Percentiles rank a stretch among this genome's conserved stretches.
Evolutionary conservation across 1,284 basidiomycete genomes (phyloP).

Genomic region (Ustilago esculenta): DNA sequence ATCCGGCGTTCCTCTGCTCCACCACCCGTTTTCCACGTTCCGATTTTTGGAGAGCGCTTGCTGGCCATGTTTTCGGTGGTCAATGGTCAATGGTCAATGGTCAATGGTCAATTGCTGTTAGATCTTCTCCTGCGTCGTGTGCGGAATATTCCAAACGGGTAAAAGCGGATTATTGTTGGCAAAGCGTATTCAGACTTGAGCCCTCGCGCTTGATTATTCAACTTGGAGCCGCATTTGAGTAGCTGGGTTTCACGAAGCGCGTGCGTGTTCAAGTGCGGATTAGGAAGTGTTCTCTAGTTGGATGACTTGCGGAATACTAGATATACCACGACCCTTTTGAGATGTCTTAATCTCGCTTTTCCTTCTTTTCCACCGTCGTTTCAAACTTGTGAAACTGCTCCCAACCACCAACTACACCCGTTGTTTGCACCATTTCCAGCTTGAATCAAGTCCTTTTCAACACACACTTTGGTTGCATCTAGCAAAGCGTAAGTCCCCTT

Average conservation of each 20-base stretch:
- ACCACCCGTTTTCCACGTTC: not conserved
- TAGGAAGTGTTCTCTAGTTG: not conserved
- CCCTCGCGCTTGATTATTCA: not conserved
- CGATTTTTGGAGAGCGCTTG: not conserved
- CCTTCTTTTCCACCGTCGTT: constrained; percentile 24
- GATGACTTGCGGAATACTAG: not conserved
- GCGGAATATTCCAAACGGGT: no score
- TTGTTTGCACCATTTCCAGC: constrained; percentile 3
- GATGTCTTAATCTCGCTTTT: constrained; percentile 15
- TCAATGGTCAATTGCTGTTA: no score
- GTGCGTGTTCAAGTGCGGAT: not conserved
- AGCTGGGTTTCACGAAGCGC: not conserved
- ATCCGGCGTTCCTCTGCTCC: not conserved
- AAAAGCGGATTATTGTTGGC: no score
- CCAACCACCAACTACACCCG: not conserved
- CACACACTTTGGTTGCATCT: not conserved
- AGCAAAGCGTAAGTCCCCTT: not conserved
- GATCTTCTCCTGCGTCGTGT: no score
- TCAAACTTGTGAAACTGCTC: not conserved
- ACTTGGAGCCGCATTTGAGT: not conserved
- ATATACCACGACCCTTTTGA: not conserved
- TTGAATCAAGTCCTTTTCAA: constrained; percentile 9
- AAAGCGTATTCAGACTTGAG: no score
- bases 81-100: no score
- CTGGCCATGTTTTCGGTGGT: no score